Conservation (phyloP, 2,329 filamentous ascomycete species). For the Phoma herbarum region DNA sequence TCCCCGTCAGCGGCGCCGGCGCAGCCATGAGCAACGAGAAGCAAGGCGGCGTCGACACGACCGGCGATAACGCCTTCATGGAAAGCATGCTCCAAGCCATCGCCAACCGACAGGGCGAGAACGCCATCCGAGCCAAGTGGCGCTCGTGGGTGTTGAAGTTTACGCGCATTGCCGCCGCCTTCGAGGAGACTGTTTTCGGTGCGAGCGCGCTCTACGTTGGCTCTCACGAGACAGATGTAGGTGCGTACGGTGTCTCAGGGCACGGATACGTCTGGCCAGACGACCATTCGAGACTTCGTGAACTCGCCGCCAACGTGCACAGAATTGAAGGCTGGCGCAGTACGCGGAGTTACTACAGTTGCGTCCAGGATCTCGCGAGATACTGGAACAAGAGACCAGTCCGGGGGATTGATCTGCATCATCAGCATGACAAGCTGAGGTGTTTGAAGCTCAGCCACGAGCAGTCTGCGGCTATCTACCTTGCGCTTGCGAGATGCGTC, state of each 20-base stretch:
- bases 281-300: constrained; percentile 79
- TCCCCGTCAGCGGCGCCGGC: constrained; percentile 39
- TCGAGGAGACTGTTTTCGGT: constrained; percentile 95
- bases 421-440: constrained; percentile 90
- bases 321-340: constrained; percentile 97
- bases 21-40: constrained; percentile 38
- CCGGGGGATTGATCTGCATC: constrained; percentile 84
- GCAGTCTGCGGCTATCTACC: constrained; percentile 84
- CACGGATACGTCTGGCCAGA: constrained; percentile 97
- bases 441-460: constrained; percentile 78
- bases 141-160: constrained; percentile 95
- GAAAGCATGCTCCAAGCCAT: constrained; percentile 84
- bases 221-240: constrained; percentile 67
- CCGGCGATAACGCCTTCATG: constrained; percentile 90
- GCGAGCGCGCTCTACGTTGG: constrained; percentile 89
- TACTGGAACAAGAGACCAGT: constrained; percentile 64
- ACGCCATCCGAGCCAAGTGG: constrained; percentile 91
- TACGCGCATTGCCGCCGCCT: constrained; percentile 88
- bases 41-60: constrained; percentile 67
- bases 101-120: constrained; percentile 81
- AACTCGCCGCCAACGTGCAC: constrained; percentile 89
- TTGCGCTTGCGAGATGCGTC: constrained; percentile 78
- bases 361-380: constrained; percentile 70
- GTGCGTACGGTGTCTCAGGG: constrained; percentile 68
- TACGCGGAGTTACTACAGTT: constrained; percentile 94